Evolutionary conservation across 495 filamentous ascomycete species (phyloP).

Genomic region (Tuber calosporum): DNA sequence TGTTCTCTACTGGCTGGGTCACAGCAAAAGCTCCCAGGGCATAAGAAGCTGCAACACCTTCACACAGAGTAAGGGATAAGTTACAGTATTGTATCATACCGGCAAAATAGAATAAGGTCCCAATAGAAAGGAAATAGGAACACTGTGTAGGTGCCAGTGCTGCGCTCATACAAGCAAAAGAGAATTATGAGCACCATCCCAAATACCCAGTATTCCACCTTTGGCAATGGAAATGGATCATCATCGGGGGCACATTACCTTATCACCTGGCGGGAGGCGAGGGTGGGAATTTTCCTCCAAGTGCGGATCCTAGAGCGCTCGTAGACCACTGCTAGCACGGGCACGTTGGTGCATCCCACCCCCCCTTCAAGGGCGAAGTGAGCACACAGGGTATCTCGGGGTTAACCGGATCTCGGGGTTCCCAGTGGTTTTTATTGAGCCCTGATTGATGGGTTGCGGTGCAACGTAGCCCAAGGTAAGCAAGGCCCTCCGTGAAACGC

Average conservation of each 20-base stretch:
- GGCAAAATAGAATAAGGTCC: neutral
- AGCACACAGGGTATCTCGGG: neutral
- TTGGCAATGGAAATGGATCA: neutral
- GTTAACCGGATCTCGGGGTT: neutral
- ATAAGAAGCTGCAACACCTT: no score
- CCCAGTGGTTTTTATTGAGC: neutral
- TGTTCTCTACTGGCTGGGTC: no score
- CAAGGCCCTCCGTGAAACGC: neutral
- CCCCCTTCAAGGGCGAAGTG: neutral
- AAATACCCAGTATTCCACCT: neutral
- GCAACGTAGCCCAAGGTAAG: neutral
- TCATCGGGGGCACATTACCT: neutral
- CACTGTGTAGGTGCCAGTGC: neutral
- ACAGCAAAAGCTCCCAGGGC: no score
- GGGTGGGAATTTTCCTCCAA: neutral
- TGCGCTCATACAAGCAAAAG: neutral
- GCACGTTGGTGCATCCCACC: neutral
- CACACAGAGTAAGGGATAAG: no score
- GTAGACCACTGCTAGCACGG: neutral
- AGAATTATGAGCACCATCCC: neutral
- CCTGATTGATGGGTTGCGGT: neutral
- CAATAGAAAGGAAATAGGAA: neutral
- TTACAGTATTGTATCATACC: no score
- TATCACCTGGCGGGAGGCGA: neutral
- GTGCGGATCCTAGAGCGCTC: neutral